A percentile compares a stretch with the other conserved stretches of the same genome.
phyloP scores from a whole-genome alignment of 805 yeast genomes.

The Zygotorulaspora florentina region DNA sequence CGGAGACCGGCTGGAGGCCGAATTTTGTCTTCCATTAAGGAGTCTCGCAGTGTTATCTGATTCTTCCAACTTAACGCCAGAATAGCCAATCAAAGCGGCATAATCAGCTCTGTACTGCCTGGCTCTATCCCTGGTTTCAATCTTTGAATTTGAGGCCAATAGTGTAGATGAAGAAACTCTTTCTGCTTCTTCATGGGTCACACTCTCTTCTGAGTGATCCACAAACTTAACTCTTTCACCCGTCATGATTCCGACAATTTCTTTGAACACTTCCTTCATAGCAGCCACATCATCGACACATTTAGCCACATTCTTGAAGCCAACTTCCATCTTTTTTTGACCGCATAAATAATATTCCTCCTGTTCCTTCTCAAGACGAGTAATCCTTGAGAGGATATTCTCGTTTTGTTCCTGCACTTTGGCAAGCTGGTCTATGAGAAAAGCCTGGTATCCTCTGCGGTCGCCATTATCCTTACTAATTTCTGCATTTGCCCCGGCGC shows the following conservation, averaged over 20 bases:
- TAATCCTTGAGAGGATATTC: conserved; percentile 11
- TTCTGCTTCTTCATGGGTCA: conserved; percentile 15
- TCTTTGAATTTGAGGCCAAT: conserved; percentile 6
- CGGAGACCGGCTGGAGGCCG: neutral
- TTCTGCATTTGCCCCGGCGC: neutral
- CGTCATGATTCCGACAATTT: conserved; percentile 27
- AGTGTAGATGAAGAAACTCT: conserved; percentile 8
- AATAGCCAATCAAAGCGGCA: conserved; percentile 4
- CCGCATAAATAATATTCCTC: conserved; percentile 20
- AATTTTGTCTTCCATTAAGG: neutral
- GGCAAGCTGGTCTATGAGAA: conserved; percentile 21
- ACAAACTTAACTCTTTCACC: conserved; percentile 24
- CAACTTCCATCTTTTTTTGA: conserved; percentile 17
- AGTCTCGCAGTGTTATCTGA: neutral
- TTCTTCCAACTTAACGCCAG: conserved; percentile 7
- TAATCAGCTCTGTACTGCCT: conserved; percentile 4
- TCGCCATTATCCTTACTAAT: neutral
- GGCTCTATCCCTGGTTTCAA: conserved; percentile 4
- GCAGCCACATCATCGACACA: conserved; percentile 20
- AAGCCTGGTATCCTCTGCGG: conserved; percentile 11
- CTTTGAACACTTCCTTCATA: conserved; percentile 25
- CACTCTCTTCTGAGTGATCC: conserved; percentile 23
- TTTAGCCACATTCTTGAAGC: conserved; percentile 17
- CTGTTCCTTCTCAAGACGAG: conserved; percentile 23
- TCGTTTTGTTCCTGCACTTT: conserved; percentile 25